Percentiles rank a stretch among this genome's conserved stretches.
Evolutionary conservation across 495 filamentous ascomycete genomes (phyloP).

Genomic region (Rusavskia elegans): DNA sequence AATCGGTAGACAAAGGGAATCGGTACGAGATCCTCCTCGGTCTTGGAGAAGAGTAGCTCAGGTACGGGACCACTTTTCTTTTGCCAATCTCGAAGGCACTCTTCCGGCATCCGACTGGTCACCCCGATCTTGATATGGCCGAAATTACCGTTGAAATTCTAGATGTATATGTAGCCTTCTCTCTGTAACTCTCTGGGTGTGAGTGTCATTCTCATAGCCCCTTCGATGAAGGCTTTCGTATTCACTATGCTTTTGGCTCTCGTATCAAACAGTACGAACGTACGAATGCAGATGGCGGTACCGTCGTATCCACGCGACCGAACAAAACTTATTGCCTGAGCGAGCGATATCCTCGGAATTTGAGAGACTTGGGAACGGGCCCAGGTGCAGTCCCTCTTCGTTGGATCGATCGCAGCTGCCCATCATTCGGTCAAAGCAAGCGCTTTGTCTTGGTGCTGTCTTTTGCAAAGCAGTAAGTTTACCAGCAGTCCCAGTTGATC

Average conservation of each 20-base stretch:
- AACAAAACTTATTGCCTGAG: too few relatives aligned
- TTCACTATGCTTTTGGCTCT: neutral
- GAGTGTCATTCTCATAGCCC: neutral
- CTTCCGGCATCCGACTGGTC: neutral
- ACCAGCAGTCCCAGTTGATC: too few relatives aligned
- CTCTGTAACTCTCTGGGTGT: neutral
- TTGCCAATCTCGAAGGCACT: slow-evolving; percentile 8
- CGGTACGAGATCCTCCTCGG: neutral
- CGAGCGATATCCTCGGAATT: too few relatives aligned
- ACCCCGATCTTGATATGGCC: slow-evolving; percentile 11
- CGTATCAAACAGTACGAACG: neutral
- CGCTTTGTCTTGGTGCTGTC: too few relatives aligned
- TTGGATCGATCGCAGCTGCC: too few relatives aligned
- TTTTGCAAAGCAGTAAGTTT: too few relatives aligned
- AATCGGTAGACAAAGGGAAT: slow-evolving; percentile 9
- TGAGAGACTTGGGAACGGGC: too few relatives aligned
- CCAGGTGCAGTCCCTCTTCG: too few relatives aligned
- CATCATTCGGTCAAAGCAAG: too few relatives aligned
- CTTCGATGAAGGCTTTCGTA: neutral
- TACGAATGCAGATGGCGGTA: neutral
- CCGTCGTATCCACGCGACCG: too few relatives aligned
- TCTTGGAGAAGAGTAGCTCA: slow-evolving; percentile 1
- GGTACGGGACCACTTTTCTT: slow-evolving; percentile 5
- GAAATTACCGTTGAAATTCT: slow-evolving; percentile 11
- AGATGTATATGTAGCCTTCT: slow-evolving; percentile 10